A percentile compares a stretch with the other conserved stretches of the same genome.
These are phyloP conservation scores for Arctium lappa DNA, from an alignment of 129 eudicot genomes.

Conservation along the genomic window DNA sequence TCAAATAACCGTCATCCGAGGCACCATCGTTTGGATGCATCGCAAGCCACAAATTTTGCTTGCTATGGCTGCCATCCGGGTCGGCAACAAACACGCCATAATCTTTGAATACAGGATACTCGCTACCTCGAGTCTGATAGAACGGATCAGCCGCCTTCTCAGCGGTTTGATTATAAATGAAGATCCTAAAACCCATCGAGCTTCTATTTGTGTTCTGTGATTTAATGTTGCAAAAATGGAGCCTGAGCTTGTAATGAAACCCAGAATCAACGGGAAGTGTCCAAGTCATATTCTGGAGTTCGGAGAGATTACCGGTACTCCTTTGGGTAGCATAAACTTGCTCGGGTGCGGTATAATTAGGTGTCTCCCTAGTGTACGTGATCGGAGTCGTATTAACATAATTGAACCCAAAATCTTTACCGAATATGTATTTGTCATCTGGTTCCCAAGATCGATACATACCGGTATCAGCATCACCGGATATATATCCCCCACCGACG, in stretches of 20 bases:
- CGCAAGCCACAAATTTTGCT: conserved; percentile 40
- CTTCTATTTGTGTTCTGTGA: background rate
- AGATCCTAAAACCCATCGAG: conserved; percentile 37
- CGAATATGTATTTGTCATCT: conserved; percentile 9
- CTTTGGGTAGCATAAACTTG: conserved; percentile 22
- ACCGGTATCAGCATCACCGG: conserved; percentile 1
- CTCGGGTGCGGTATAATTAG: conserved; percentile 27
- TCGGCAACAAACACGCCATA: conserved; percentile 26
- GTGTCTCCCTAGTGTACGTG: conserved; percentile 5
- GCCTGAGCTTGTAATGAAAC: conserved; percentile 47
- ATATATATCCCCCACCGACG: conserved; percentile 12
- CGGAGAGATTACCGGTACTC: background rate
- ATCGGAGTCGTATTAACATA: background rate
- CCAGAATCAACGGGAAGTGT: conserved; percentile 45
- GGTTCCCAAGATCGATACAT: conserved; percentile 18
- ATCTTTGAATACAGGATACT: conserved; percentile 42
- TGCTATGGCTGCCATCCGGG: background rate
- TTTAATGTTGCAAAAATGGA: conserved; percentile 57
- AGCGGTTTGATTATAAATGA: conserved; percentile 49
- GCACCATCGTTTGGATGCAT: conserved; percentile 25
- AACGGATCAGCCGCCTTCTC: conserved; percentile 35
- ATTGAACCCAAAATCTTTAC: background rate
- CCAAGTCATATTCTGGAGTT: conserved; percentile 42
- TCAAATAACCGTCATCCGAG: conserved; percentile 32
- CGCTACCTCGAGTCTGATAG: conserved; percentile 28